Evolutionary conservation across 306 rosid species (phyloP), one percentile per base, ranked within the genome.

Genomic region (Cucumis cinereus): DNA sequence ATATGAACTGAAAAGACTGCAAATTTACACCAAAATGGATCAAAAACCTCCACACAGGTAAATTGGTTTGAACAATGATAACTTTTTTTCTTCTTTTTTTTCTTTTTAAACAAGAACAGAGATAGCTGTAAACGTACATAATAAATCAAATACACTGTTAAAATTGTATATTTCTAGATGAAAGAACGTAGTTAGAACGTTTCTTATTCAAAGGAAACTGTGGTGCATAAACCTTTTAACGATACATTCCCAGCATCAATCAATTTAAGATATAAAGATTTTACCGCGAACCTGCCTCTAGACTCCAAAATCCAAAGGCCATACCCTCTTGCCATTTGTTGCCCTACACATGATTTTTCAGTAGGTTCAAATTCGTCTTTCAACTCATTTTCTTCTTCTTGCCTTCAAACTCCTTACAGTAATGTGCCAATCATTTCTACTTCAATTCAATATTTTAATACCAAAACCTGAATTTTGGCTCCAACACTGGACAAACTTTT

Each of bases 1-100:
- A 52, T 87, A 91, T 30, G 97, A 94, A 54, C 77, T 85, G 87
- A 91, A 94, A 79, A 94, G 93, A 64, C 97, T 90, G 95, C 88
- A 84, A 82, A 86, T 43, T 28, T 50, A 47, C 79, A 66, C 63
- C 82, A 35, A 71, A 70, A 72, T 66, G 49, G 49, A 58, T 73
- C 28, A 57, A 63, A 56, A 69, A 56, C 45, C 11, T 30, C 43
- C 45, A 62, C 45, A 62, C 69, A 4, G 41, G 68, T 61, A 62
- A 40, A 62, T 16, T 33, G 24, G 24, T 8, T 33, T 9, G 69
- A 30, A 62, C 69, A 62, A 13, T 15, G 41, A 61, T 7, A 62
- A 62, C 5, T 28, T 61, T 61, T 3, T 43, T 41, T 8, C 10
- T 10, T 30, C 35, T 30, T 45, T 45, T 43, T 43, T 2, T 45